Evolutionary conservation across 352 stramenopile species (phyloP).

Genomic region (Pythium phragmitis): DNA sequence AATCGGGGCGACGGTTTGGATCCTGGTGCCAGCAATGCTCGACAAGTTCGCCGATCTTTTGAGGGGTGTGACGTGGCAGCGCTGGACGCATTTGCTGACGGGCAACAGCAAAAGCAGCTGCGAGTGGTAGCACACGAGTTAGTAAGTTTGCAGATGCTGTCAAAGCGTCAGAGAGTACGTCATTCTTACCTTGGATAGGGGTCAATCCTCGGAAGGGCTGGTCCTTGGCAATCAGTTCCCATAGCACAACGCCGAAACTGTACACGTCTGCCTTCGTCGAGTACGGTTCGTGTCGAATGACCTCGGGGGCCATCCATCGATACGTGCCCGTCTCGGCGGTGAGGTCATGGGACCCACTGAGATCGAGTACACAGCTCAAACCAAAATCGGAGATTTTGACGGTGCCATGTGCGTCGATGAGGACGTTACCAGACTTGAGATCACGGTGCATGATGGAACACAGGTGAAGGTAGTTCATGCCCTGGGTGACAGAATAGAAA

Average conservation of each 20-base stretch:
- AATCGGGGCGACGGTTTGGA: constrained; percentile 67
- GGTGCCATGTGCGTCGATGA: constrained; percentile 78
- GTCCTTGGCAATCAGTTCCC: constrained; percentile 84
- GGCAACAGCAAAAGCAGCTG: constrained; percentile 82
- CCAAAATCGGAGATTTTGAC: constrained; percentile 91
- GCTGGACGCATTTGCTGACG: constrained; percentile 83
- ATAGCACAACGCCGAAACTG: constrained; percentile 90
- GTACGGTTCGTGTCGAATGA: constrained; percentile 93
- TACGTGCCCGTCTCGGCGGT: constrained; percentile 89
- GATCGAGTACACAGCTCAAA: constrained; percentile 82
- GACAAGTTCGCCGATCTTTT: constrained; percentile 80
- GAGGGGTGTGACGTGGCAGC: constrained; percentile 78
- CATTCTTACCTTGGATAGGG: constrained; percentile 69
- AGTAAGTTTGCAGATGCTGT: constrained; percentile 15
- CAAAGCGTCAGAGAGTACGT: not conserved
- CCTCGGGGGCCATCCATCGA: constrained; percentile 95
- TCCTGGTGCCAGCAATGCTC: constrained; percentile 87
- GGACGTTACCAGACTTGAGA: constrained; percentile 95
- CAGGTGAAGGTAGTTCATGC: constrained; percentile 95
- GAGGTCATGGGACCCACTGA: constrained; percentile 71
- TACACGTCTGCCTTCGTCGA: constrained; percentile 95
- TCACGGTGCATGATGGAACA: constrained; percentile 95
- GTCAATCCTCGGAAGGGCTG: constrained; percentile 84
- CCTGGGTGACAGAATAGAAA: constrained; percentile 29
- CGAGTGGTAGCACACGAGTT: not conserved